Evolutionary conservation across 208 protist species (phyloP), one percentile per base, ranked within the genome.

Genomic region (Leptomonas pyrrhocoris): DNA sequence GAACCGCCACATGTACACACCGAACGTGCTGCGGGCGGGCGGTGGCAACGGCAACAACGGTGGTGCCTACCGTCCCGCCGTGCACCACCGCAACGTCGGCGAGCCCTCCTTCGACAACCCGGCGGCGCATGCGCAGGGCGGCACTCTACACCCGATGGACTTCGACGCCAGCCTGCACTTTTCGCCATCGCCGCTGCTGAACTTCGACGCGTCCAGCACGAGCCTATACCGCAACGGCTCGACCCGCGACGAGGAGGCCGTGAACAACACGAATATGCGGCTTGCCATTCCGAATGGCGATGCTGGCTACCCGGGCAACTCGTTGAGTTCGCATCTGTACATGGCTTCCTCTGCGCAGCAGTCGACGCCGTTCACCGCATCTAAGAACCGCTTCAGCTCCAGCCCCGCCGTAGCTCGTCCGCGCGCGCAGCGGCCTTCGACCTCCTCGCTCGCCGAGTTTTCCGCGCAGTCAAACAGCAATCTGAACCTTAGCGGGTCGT

Each of bases 141-240:
- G 6, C 36, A 54, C 51, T 23, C 66, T 68, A 31, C 63, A 71
- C 28, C 60, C 73, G 1, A 53, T 68, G n/a, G 60, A 80, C 60
- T 74, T 80, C 30, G 81, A 89, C 54, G 46, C 31, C 2, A 83
- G 78, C 40, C 57, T 84, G 49, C 64, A 82, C 42, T 80, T 80
- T 30, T 81, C 72, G 6, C 61, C 73, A 15, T 64, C 74, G 7
- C 73, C 73, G 49, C 63, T 83, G 40, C 45, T 74, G 6, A 68
- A 61, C 30, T 79, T 80, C 50, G 77, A 84, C 55, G 66, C 51
- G 11, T 84, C 78, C 15, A 75, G 56, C 15, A 81, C 76, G 30
- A 80, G 69, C 48, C 27, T 51, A 23, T 28, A 66, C 48, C 57
- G 67, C 36, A 68, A 74, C 49, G 46, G 63, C 48, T 48, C 73